Evolutionary conservation across 148 eudicot genomes (phyloP).

Genomic region (Cornus controversa): DNA sequence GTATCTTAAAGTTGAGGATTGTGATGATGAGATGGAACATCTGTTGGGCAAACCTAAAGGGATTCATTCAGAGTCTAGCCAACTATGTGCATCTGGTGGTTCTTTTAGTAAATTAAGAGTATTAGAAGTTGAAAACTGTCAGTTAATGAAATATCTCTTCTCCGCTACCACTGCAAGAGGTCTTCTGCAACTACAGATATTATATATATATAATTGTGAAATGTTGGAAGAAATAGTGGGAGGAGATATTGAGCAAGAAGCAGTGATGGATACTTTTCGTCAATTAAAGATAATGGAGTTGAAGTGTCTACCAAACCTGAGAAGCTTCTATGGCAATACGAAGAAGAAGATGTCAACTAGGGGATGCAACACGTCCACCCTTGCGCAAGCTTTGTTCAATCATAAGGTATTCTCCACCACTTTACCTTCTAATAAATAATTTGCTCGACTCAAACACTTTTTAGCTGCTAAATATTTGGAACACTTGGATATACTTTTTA

Average conservation of each 20-base stretch:
- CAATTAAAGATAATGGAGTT: not conserved
- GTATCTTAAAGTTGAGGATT: too few species aligned
- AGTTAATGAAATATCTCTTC: too few species aligned
- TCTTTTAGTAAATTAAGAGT: not conserved
- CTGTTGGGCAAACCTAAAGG: too few species aligned
- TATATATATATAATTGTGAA: not conserved
- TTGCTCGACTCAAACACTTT: too few species aligned
- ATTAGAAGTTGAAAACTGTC: too few species aligned
- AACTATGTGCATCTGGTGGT: too few species aligned
- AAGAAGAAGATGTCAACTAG: not conserved
- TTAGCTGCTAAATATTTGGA: too few species aligned
- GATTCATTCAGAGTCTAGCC: too few species aligned
- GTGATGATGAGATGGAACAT: too few species aligned
- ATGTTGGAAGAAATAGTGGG: not conserved
- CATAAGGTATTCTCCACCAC: not conserved
- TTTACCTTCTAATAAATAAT: too few species aligned
- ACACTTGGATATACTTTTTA: too few species aligned
- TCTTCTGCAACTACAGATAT: not conserved
- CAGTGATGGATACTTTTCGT: not conserved
- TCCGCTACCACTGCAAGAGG: too few species aligned
- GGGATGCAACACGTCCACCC: not conserved
- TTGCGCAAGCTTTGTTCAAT: not conserved
- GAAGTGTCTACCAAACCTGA: not conserved
- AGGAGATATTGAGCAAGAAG: not conserved
- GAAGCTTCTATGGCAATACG: not conserved